Base-by-base conservation (phyloP, 345 rosid species). In the Lepidium aucheri region DNA sequence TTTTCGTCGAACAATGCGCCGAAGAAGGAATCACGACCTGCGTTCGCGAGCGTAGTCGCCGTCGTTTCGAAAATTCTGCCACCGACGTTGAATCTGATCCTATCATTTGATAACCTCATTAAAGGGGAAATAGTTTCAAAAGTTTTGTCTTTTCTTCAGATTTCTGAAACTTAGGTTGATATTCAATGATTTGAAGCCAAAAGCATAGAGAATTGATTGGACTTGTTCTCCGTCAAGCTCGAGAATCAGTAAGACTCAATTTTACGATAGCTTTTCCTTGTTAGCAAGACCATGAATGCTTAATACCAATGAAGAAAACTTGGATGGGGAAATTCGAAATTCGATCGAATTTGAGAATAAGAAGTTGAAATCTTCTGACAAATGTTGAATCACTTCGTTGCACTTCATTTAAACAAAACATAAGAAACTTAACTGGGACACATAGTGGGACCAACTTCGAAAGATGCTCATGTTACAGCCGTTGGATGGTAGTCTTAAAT, bases 1-100 rank as follows among this genome's bases (percentile, higher is more conserved):
- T 84, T 85, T 3, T 86, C 93, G 51, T 87, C 91, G 63, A 95
- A 91, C 8, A 88, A 65, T 10, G 87, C 88, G 1, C 99, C 96
- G 75, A 90, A 94, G 73, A 76, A 90, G 8, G 99, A 95, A 70
- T 81, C 71, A 28, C 96, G 81, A 24, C 99, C 97, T 30, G 97
- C 95, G 78, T 88, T 87, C 16, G 95, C 99, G n/a, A 95, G 77
- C 11, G 99, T 91, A 43, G 97, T 91, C 4, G 95, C 76, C 14
- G 99, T 87, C 15, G 97, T 91, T 60, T 89, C 91, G 74, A 95
- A 91, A 71, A 78, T 59, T 76, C 86, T 79, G 30, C 99, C 99
- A 41, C 99, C 96, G 1, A 95, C 96, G 75, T 91, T 90, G 83
- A 94, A 80, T 74, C 78, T 81, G 56, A 94, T 67, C 63, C 85